Evolutionary conservation across 208 protist genomes (phyloP), one percentile per base, ranked within the genome.

Genomic region (Endotrypanum monterogeii): DNA sequence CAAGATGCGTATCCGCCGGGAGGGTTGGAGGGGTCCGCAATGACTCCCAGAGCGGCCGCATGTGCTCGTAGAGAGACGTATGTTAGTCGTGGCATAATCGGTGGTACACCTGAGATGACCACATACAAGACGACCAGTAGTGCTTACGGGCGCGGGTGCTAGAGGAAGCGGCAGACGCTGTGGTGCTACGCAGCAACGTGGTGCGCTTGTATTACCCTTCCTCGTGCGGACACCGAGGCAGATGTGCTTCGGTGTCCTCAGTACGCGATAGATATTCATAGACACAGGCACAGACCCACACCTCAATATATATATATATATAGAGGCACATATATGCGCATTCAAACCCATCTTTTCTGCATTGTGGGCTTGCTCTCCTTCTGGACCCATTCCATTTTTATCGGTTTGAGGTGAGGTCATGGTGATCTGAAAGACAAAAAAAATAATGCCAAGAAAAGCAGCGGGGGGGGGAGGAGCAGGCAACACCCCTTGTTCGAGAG

Each of bases 41-140:
- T 25, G 20, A 23, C 25, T 12, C 20, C 60, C 23, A 25, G 60
- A 30, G 60, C 60, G 46, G 60, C 37, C 25, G 9, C 35, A 12
- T 39, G 44, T 68, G 63, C 6, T 54, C 25, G 9, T 30, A 28
- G n/a, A 28, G 63, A 18, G 41, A 16, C 11, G 5, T 44, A 37
- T 16, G 23, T 54, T 25, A 28, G n/a, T 37, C 41, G 23, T 44
- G 28, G 63, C 44, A 1, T 54, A 23, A 46, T 37, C n/a, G 63
- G 44, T 68, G 44, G 8, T 20, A 14, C 28, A 28, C 41, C 23
- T 54, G 63, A 48, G 63, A 12, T 46, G 11, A 44, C 35, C 44
- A 68, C n/a, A 39, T 68, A 68, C 63, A 51, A 32, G 44, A 68
- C 63, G 12, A 68, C 41, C 44, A 68, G 14, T 46, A 68, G 63